Percentiles rank a stretch among this genome's conserved stretches.
phyloP scores from a whole-genome alignment of 2,329 filamentous ascomycete genomes.

The Epichloe brachyelytri region DNA sequence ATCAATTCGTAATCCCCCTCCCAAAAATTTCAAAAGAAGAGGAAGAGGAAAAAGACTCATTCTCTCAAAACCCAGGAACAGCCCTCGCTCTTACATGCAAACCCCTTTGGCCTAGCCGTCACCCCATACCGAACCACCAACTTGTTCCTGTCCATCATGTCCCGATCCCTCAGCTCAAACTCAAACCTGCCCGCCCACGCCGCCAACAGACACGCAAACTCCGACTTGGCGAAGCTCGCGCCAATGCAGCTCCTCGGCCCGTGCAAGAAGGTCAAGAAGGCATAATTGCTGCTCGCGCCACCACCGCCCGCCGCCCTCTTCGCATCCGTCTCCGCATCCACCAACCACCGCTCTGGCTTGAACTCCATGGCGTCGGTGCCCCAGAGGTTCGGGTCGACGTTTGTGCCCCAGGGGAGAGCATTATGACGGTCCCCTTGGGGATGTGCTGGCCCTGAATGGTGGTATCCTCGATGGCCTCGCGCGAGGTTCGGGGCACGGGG shows the following conservation, averaged over 20 bases:
- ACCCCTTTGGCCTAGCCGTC: constrained; percentile 61
- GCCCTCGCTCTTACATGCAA: constrained; percentile 55
- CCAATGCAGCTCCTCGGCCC: constrained; percentile 82
- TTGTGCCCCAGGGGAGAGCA: constrained; percentile 56
- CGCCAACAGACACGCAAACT: constrained; percentile 75
- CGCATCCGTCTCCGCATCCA: constrained; percentile 8
- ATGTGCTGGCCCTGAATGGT: constrained; percentile 51
- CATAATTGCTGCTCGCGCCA: constrained; percentile 63
- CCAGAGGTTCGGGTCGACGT: constrained; percentile 59
- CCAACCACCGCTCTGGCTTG: constrained; percentile 66
- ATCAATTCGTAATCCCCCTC: too few species aligned
- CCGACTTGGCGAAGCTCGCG: constrained; percentile 63
- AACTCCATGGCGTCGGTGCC: constrained; percentile 63
- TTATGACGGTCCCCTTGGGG: constrained; percentile 56
- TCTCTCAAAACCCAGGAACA: constrained; percentile 31
- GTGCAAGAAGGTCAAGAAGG: constrained; percentile 71
- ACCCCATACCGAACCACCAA: constrained; percentile 56
- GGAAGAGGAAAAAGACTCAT: neutral
- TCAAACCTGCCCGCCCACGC: constrained; percentile 64
- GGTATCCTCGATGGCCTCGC: constrained; percentile 51
- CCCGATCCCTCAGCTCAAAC: constrained; percentile 41
- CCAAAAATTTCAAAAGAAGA: too few species aligned
- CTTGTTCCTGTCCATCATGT: constrained; percentile 52
- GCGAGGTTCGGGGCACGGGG: constrained; percentile 58
- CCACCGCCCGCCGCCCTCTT: constrained; percentile 42